Percentiles rank a stretch among this genome's conserved stretches.
These are phyloP conservation scores for Candida oleophila DNA, from an alignment of 805 yeast species.

Conservation along the genomic window DNA sequence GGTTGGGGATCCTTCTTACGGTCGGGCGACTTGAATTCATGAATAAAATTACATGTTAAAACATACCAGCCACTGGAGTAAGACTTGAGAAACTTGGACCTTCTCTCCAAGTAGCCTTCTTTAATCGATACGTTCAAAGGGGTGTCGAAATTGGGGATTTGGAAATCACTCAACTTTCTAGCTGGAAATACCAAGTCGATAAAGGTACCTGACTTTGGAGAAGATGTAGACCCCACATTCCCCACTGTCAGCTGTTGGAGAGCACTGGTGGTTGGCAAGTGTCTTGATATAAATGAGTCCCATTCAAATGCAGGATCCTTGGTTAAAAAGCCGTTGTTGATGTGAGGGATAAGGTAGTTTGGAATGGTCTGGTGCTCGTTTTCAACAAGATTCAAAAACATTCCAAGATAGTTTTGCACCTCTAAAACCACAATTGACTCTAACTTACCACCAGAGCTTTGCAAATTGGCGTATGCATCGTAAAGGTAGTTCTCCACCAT, in stretches of 20 bases:
- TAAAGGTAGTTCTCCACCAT: slow-evolving; percentile 82
- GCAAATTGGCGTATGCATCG: slow-evolving; percentile 85
- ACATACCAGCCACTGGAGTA: slow-evolving; percentile 91
- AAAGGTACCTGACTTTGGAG: slow-evolving; percentile 35
- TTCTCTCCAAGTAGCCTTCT: slow-evolving; percentile 80
- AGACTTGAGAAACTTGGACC: slow-evolving; percentile 89
- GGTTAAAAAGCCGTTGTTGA: slow-evolving; percentile 56
- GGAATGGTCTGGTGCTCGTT: slow-evolving; percentile 73
- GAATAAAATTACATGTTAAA: slow-evolving; percentile 81
- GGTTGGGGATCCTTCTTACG: slow-evolving; percentile 80
- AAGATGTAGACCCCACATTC: slow-evolving; percentile 25
- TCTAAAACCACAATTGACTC: slow-evolving; percentile 84
- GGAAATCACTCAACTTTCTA: slow-evolving; percentile 46
- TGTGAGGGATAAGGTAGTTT: slow-evolving; percentile 60
- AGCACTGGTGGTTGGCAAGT: slow-evolving; percentile 41
- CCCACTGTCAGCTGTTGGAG: slow-evolving; percentile 13
- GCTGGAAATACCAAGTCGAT: slow-evolving; percentile 40
- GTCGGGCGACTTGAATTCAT: slow-evolving; percentile 84
- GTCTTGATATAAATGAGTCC: slow-evolving; percentile 76
- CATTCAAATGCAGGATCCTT: slow-evolving; percentile 84
- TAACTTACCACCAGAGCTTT: slow-evolving; percentile 82
- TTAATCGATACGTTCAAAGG: slow-evolving; percentile 63
- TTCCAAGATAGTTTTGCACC: slow-evolving; percentile 76
- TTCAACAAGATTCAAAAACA: slow-evolving; percentile 68
- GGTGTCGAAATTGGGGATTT: slow-evolving; percentile 67